These are phyloP conservation scores for Dactylellina leptospora DNA, from an alignment of 2,329 filamentous ascomycete genomes.

Conservation along the genomic window DNA sequence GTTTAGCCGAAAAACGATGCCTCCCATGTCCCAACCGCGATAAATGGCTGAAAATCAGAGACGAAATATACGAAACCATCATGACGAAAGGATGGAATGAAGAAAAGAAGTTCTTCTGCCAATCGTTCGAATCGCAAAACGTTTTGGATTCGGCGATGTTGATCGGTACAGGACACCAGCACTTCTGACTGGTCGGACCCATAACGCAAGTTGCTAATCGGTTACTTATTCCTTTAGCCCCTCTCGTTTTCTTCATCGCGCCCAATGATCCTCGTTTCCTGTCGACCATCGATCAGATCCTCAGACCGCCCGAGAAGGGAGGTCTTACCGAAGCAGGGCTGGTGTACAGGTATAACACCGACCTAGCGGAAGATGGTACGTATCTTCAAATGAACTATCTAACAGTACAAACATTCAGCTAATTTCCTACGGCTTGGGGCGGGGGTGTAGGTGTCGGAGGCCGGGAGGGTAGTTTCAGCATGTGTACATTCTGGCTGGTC, in stretches of 20 bases:
- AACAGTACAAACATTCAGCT: conserved; percentile 19
- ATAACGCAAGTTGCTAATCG: conserved; percentile 57
- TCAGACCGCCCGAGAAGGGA: conserved; percentile 76
- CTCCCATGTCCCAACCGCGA: conserved; percentile 76
- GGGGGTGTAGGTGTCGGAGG: conserved; percentile 71
- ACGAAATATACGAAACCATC: conserved; percentile 76
- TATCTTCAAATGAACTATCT: conserved; percentile 18
- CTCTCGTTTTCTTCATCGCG: conserved; percentile 80
- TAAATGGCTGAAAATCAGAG: conserved; percentile 73
- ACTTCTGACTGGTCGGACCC: background rate
- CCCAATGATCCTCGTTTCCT: conserved; percentile 80
- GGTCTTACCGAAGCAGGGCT: conserved; percentile 78
- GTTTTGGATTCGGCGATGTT: conserved; percentile 69
- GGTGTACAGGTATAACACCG: conserved; percentile 78
- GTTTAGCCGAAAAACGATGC: conserved; percentile 77
- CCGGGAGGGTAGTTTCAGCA: conserved; percentile 77
- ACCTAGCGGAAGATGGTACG: conserved; percentile 74
- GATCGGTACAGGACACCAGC: conserved; percentile 23
- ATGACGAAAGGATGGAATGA: conserved; percentile 81
- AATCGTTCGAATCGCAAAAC: conserved; percentile 77
- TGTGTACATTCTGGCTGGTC: conserved; percentile 85
- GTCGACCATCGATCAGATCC: conserved; percentile 75
- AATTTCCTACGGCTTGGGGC: conserved; percentile 40
- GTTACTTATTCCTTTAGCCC: conserved; percentile 71
- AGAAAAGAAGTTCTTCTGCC: conserved; percentile 74